Base-by-base conservation (phyloP, 2,329 filamentous ascomycete species). In the Epichloe bromicola region DNA sequence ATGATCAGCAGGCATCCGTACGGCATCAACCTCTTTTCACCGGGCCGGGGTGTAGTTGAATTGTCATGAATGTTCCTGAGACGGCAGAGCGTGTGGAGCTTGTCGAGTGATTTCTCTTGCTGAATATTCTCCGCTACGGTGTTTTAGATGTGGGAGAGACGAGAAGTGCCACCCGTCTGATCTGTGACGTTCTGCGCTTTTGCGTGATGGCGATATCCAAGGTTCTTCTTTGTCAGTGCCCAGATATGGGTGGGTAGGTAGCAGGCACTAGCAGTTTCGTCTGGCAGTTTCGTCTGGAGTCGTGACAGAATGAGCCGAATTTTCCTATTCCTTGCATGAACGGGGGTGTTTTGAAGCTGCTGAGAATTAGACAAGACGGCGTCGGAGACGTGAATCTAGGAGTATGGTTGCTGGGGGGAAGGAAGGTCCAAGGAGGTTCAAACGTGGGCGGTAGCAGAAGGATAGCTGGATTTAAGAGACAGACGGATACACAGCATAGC, bases 1-100 rank as follows among this genome's bases (percentile, higher is more conserved):
- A 37, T 36, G 40, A 64, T 70, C 68, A 66, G 72, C 67, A 62
- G 69, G 75, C 75, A 79, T 78, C 66, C 71, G 74, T 70, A 68
- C 74, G 70, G 66, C 69, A 74, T 73, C 60, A 60, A 65, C 59
- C 55, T 64, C 61, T 63, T 60, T 64, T 59, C 19, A 51, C 46
- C 36, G 34, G 42, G 45, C 34, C 26, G 6, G 5, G 49, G 33
- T 48, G 45, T 20, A 40, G 17, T 5, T 45, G 40, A 8, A 45
- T 10, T 11, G 23, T 46, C 39, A 46, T 46, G 19, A 37, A 30
- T 1, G 15, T 7, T 26, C 6, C 20, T n/a, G 23, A 19, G 20
- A 36, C n/a, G 48, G 19, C 10, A 19, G 51, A 30, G 12, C 36
- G 4, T 15, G 20, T 17, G 40, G 20, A 44, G 1, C 15, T 34